Conservation (phyloP, 768 basidiomycete species). For the Tulasnella sp. region DNA sequence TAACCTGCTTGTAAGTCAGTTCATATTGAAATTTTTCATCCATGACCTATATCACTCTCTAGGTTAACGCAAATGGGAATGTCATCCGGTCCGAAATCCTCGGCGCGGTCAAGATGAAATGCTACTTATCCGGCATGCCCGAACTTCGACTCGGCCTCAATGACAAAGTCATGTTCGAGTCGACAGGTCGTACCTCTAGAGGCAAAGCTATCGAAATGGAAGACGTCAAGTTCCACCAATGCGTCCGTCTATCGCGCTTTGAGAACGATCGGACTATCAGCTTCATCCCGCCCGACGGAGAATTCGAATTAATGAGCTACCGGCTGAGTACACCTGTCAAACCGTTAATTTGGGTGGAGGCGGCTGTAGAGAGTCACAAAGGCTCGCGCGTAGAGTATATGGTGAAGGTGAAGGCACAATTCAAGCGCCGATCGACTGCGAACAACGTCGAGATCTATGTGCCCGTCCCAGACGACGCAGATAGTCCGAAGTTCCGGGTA, state of each 20-base stretch:
- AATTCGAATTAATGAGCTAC: conserved; percentile 98
- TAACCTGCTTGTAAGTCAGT: conserved; percentile 75
- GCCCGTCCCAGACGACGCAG: conserved; percentile 97
- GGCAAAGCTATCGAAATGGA: conserved; percentile 99
- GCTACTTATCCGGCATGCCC: conserved; percentile 99
- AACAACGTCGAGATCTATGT: conserved; percentile 99
- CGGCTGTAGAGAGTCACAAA: conserved; percentile 86
- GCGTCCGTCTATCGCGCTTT: conserved; percentile 91
- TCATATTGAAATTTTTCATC: too few species aligned
- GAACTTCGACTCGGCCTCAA: conserved; percentile 91
- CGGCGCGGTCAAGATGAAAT: conserved; percentile 99
- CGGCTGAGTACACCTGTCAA: conserved; percentile 80
- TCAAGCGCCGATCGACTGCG: conserved; percentile 91
- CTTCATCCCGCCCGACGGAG: conserved; percentile 98
- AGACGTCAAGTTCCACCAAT: conserved; percentile 99
- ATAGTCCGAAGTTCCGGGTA: conserved; percentile 94
- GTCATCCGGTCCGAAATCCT: conserved; percentile 96
- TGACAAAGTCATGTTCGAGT: conserved; percentile 99
- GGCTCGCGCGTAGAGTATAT: conserved; percentile 45
- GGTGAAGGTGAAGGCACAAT: conserved; percentile 68
- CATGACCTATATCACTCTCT: conserved; percentile 5
- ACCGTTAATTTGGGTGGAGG: conserved; percentile 96
- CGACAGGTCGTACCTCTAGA: conserved; percentile 84
- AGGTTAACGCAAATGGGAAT: conserved; percentile 96
- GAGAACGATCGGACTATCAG: conserved; percentile 99